A percentile compares a stretch with the other conserved stretches of the same genome.
phyloP scores from a whole-genome alignment of 2,329 filamentous ascomycete genomes.

The Alternaria gaisen region DNA sequence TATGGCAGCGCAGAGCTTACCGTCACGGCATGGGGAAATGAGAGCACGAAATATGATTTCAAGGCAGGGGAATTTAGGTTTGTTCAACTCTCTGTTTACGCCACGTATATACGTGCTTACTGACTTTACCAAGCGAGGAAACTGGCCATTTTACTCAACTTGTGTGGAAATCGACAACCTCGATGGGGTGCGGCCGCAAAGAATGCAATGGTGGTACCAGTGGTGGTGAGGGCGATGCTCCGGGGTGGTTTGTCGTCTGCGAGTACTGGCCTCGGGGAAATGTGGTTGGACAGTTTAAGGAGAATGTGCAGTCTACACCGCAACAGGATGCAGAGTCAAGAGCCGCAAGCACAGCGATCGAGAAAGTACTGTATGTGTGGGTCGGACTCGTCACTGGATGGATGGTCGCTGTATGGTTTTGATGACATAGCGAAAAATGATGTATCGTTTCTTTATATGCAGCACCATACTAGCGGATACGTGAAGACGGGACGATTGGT shows the following conservation, averaged over 20 bases:
- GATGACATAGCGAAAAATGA: too few species aligned
- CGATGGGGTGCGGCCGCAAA: slow-evolving; percentile 25
- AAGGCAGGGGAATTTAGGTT: too few species aligned
- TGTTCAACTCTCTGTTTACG: too few species aligned
- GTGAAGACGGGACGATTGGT: too few species aligned
- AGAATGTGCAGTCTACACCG: background rate
- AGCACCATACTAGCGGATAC: too few species aligned
- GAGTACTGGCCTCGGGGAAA: slow-evolving; percentile 50
- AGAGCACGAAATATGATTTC: too few species aligned
- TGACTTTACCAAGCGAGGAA: too few species aligned
- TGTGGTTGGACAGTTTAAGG: slow-evolving; percentile 16
- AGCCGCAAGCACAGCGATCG: background rate
- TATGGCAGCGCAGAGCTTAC: background rate
- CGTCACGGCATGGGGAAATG: background rate
- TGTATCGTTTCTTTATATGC: too few species aligned
- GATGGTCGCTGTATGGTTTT: too few species aligned
- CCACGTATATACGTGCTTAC: too few species aligned
- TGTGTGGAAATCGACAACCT: slow-evolving; percentile 33
- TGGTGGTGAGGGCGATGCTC: slow-evolving; percentile 14
- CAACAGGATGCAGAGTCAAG: background rate
- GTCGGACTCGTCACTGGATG: too few species aligned
- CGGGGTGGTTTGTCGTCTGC: slow-evolving; percentile 39
- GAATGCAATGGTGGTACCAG: background rate
- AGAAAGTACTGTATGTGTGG: too few species aligned
- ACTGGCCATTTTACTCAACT: slow-evolving; percentile 36